phyloP scores from a whole-genome alignment of 768 basidiomycete species.

The Leccinum imitatum region DNA sequence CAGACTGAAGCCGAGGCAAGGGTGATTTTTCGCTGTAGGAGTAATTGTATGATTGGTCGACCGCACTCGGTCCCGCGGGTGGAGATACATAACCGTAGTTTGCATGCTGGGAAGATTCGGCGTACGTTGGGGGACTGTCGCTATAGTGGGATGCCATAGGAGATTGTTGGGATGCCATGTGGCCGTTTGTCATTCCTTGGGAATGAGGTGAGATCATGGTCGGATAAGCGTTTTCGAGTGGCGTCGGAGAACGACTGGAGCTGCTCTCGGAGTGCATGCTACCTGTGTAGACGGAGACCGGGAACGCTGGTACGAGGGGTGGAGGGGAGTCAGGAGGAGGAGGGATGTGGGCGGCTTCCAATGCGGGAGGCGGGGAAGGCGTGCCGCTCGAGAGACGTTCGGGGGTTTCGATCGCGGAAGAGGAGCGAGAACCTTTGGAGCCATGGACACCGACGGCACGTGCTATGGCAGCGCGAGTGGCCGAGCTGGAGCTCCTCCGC shows the following conservation, averaged over 20 bases:
- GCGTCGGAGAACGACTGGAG: conserved; percentile 46
- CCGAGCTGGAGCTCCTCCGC: conserved; percentile 55
- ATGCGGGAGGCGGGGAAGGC: conserved; percentile 40
- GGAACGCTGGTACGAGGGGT: conserved; percentile 47
- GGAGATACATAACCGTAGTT: conserved; percentile 31
- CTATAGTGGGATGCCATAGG: conserved; percentile 30
- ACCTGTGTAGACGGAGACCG: conserved; percentile 26
- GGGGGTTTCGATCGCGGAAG: conserved; percentile 24
- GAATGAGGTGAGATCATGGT: conserved; percentile 34
- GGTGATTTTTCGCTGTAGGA: conserved; percentile 32
- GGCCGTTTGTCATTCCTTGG: conserved; percentile 39
- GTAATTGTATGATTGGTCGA: conserved; percentile 32
- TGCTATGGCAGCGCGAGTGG: conserved; percentile 56
- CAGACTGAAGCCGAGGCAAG: conserved; percentile 31
- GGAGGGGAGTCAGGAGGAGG: conserved; percentile 59
- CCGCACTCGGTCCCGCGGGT: conserved; percentile 19
- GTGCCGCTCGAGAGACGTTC: conserved; percentile 28
- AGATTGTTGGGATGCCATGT: conserved; percentile 30
- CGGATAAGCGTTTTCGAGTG: conserved; percentile 44
- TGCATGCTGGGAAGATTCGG: conserved; percentile 33
- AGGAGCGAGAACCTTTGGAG: conserved; percentile 25
- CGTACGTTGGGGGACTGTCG: conserved; percentile 32
- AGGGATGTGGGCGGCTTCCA: conserved; percentile 42
- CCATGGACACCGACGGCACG: conserved; percentile 37
- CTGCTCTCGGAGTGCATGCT: conserved; percentile 34